Conservation (phyloP, 306 rosid genomes). For the Arachis stenosperma region DNA sequence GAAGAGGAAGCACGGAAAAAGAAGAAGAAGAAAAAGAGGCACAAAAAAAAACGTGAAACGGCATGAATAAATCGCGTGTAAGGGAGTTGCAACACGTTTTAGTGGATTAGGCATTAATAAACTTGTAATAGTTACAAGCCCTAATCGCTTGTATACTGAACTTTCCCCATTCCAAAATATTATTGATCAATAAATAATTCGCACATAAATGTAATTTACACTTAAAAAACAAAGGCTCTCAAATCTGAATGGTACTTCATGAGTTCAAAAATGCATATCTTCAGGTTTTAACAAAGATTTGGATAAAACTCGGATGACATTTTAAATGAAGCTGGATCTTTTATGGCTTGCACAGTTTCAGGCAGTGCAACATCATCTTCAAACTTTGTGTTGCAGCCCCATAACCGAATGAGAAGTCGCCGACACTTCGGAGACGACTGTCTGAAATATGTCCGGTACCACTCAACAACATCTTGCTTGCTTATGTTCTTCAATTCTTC, state of each 20-base stretch:
- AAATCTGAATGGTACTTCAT: conserved; percentile 1
- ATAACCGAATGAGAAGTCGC: conserved; percentile 68
- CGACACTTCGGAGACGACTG: conserved; percentile 76
- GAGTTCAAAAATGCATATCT: conserved; percentile 17
- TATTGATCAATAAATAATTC: conserved; percentile 10
- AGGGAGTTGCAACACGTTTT: too few relatives aligned
- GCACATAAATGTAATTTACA: conserved; percentile 40
- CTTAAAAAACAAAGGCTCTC: neutral
- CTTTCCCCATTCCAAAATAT: too few relatives aligned
- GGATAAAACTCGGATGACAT: conserved; percentile 66
- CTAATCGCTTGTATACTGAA: too few relatives aligned
- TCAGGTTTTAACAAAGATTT: conserved; percentile 53
- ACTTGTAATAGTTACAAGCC: too few relatives aligned
- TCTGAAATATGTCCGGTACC: conserved; percentile 72
- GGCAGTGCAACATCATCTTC: conserved; percentile 54
- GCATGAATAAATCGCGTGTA: too few relatives aligned
- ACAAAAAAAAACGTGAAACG: too few relatives aligned
- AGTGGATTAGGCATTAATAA: too few relatives aligned
- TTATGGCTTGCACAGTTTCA: conserved; percentile 51
- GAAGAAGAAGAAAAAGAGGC: too few relatives aligned
- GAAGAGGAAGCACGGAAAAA: too few relatives aligned
- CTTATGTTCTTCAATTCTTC: conserved; percentile 64
- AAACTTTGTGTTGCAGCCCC: conserved; percentile 85
- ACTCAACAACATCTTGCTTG: conserved; percentile 71
- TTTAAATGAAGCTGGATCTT: conserved; percentile 68